Evolutionary conservation across 768 basidiomycete genomes (phyloP).

Genomic region (Suillus subalutaceus): DNA sequence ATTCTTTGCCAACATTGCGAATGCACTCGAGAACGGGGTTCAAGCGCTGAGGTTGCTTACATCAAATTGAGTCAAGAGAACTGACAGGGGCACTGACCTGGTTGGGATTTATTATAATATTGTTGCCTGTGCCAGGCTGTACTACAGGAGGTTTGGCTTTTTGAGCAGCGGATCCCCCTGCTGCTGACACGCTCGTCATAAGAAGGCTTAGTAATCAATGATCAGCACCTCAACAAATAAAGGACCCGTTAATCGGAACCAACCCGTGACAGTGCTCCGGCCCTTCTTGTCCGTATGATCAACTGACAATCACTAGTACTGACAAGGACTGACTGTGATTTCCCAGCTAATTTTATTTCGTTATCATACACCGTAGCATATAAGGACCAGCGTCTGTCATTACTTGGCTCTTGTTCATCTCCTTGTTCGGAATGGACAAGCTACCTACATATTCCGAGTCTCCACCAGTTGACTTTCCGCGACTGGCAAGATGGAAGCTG

Average conservation of each 20-base stretch:
- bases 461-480: slow-evolving; percentile 15
- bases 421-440: slow-evolving; percentile 28
- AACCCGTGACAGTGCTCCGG: too few species aligned
- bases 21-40: slow-evolving; percentile 91
- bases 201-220: neutral
- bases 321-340: neutral
- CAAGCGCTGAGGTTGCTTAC: slow-evolving; percentile 54
- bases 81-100: slow-evolving; percentile 44
- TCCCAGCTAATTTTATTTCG: neutral
- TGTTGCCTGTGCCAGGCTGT: slow-evolving; percentile 65
- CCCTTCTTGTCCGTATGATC: slow-evolving; percentile 1
- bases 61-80: neutral
- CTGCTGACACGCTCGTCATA: slow-evolving; percentile 4
- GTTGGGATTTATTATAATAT: slow-evolving; percentile 62
- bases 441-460: slow-evolving; percentile 22
- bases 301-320: too few species aligned
- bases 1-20: slow-evolving; percentile 90
- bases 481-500: slow-evolving; percentile 12
- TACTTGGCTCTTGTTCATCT: neutral
- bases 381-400: neutral
- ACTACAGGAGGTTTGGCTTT: slow-evolving; percentile 54
- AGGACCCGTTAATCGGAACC: neutral
- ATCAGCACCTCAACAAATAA: neutral
- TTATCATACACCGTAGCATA: neutral
- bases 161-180: neutral